phyloP scores from a whole-genome alignment of 202 grass and related monocot species.

The Digitaria exilis region DNA sequence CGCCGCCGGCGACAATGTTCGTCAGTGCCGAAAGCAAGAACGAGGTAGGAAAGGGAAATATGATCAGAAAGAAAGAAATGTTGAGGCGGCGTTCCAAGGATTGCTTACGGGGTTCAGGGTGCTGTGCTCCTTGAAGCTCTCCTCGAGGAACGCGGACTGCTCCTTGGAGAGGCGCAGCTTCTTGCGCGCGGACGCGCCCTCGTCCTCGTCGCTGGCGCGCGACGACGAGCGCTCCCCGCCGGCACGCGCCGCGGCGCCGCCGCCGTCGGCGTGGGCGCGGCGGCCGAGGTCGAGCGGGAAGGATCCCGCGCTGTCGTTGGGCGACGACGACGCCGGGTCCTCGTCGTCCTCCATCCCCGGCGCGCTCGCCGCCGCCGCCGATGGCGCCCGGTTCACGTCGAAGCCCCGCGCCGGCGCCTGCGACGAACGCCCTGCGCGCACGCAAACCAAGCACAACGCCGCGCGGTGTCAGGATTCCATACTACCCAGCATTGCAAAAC shows the following conservation, averaged over 20 bases:
- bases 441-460: not conserved
- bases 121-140: conserved; percentile 88
- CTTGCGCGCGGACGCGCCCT: conserved; percentile 69
- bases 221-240: conserved; percentile 59
- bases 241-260: not conserved
- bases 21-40: not conserved
- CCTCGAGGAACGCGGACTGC: conserved; percentile 80
- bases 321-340: conserved; percentile 52
- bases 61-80: not conserved
- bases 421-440: conserved; percentile 40
- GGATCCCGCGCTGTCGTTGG: conserved; percentile 67
- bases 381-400: conserved; percentile 73
- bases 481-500: no score
- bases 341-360: conserved; percentile 35
- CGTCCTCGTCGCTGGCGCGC: conserved; percentile 79
- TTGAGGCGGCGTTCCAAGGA: not conserved
- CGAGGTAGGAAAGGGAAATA: not conserved
- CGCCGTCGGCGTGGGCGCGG: not conserved
- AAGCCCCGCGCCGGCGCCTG: conserved; percentile 53
- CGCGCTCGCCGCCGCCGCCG: conserved; percentile 32
- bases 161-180: conserved; percentile 88
- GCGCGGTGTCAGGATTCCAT: no score
- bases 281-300: conserved; percentile 59
- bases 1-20: not conserved
- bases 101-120: conserved; percentile 73